Evolutionary conservation across 331 rosid genomes (phyloP).

Genomic region (Acacia concinna): DNA sequence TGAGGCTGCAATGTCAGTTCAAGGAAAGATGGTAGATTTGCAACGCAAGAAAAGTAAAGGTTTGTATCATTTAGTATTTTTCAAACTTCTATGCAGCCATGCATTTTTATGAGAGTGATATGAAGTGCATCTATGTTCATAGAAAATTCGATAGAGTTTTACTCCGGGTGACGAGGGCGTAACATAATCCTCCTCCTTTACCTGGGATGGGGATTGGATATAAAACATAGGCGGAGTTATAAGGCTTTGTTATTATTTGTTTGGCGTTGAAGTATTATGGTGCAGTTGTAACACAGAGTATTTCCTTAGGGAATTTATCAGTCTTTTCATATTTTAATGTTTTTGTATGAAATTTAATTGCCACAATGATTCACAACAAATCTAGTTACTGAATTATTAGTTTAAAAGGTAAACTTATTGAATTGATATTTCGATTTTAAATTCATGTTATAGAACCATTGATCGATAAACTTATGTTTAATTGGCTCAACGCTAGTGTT

Average conservation of each 20-base stretch:
- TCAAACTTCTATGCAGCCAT: background rate
- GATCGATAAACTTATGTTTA: background rate
- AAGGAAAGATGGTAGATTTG: constrained; percentile 84
- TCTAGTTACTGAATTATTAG: background rate
- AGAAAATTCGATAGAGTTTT: too few relatives aligned
- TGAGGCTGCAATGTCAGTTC: constrained; percentile 86
- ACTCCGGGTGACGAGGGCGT: too few relatives aligned
- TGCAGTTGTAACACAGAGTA: background rate
- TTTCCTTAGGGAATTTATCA: background rate
- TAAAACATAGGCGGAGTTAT: too few relatives aligned
- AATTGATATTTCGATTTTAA: background rate
- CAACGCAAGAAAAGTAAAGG: constrained; percentile 99
- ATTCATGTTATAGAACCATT: background rate
- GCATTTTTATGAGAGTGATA: background rate
- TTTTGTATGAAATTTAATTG: background rate
- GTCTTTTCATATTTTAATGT: background rate
- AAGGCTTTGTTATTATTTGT: too few relatives aligned
- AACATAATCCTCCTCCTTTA: too few relatives aligned
- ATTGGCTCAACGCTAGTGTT: background rate
- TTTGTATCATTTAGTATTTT: constrained; percentile 29
- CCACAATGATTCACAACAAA: background rate
- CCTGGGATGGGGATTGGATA: too few relatives aligned
- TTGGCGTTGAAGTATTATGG: background rate
- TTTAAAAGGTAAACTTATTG: background rate
- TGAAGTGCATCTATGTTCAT: too few relatives aligned